Evolutionary conservation across 306 rosid genomes (phyloP).

Genomic region (Castanea mollissima): DNA sequence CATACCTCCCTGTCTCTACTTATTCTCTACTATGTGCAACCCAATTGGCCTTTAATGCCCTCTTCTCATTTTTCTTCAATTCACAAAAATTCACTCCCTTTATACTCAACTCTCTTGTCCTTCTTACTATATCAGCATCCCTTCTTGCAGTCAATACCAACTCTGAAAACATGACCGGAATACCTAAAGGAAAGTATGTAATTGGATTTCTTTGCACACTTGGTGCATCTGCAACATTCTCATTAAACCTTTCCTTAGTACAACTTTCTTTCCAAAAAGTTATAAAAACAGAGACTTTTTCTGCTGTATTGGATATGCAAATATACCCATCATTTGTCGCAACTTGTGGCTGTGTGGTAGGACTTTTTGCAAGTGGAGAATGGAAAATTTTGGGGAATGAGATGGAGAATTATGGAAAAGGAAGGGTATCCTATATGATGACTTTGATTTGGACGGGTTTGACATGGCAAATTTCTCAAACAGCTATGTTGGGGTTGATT

Average conservation of each 20-base stretch:
- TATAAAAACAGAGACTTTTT: constrained; percentile 44
- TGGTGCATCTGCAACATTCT: constrained; percentile 50
- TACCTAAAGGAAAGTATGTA: constrained; percentile 24
- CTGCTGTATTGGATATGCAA: constrained; percentile 45
- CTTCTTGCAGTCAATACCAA: constrained; percentile 46
- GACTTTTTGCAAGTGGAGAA: constrained; percentile 60
- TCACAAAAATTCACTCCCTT: constrained; percentile 55
- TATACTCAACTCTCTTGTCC: constrained; percentile 53
- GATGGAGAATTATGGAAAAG: constrained; percentile 44
- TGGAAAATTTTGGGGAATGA: constrained; percentile 45
- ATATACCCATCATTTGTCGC: constrained; percentile 44
- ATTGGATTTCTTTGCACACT: constrained; percentile 50
- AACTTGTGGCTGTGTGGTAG: constrained; percentile 42
- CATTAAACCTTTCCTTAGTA: constrained; percentile 50
- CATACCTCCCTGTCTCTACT: constrained; percentile 58
- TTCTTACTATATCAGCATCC: constrained; percentile 49
- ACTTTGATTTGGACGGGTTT: constrained; percentile 55
- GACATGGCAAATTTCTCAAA: constrained; percentile 50
- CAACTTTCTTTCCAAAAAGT: constrained; percentile 54
- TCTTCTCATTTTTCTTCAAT: constrained; percentile 51
- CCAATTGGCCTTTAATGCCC: constrained; percentile 62
- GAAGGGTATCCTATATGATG: constrained; percentile 55
- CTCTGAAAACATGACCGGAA: constrained; percentile 26
- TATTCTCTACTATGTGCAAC: constrained; percentile 58
- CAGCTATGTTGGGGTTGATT: constrained; percentile 59